Evolutionary conservation across 2,329 filamentous ascomycete species (phyloP).

Genomic region (Xylaria sp.): DNA sequence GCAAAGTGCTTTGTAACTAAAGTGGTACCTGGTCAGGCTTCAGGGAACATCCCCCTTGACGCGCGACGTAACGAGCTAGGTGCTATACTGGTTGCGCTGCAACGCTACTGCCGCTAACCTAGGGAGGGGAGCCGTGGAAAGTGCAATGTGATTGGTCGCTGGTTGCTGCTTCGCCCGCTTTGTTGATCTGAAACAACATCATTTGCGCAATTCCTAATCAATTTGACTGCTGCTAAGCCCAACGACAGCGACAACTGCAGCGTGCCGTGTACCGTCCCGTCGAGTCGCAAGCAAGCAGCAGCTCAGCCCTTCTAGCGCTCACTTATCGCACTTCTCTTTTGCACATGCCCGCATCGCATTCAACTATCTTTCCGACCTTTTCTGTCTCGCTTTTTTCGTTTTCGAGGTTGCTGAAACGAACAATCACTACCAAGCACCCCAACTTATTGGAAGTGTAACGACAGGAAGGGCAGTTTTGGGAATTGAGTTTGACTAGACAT

Average conservation of each 20-base stretch:
- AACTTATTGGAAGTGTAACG: not conserved
- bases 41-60: constrained; percentile 5
- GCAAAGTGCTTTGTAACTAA: not conserved
- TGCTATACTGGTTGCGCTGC: not conserved
- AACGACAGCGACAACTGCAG: not conserved
- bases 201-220: constrained; percentile 33
- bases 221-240: constrained; percentile 17
- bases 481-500: not conserved
- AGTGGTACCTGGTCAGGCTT: constrained; percentile 1
- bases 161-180: constrained; percentile 38
- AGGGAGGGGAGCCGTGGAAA: not conserved
- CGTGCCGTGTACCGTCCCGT: not conserved
- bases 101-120: constrained; percentile 17
- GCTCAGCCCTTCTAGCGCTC: constrained; percentile 3
- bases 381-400: constrained; percentile 1
- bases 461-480: not conserved
- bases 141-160: constrained; percentile 30
- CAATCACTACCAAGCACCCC: not conserved
- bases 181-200: constrained; percentile 41
- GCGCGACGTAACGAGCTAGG: constrained; percentile 2
- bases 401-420: constrained; percentile 19
- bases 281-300: not conserved
- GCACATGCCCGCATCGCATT: constrained; percentile 1
- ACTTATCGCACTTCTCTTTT: not conserved
- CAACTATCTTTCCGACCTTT: not conserved